Conservation (phyloP, 169 alveolate genomes). For the Amoebophrya sp. region DNA sequence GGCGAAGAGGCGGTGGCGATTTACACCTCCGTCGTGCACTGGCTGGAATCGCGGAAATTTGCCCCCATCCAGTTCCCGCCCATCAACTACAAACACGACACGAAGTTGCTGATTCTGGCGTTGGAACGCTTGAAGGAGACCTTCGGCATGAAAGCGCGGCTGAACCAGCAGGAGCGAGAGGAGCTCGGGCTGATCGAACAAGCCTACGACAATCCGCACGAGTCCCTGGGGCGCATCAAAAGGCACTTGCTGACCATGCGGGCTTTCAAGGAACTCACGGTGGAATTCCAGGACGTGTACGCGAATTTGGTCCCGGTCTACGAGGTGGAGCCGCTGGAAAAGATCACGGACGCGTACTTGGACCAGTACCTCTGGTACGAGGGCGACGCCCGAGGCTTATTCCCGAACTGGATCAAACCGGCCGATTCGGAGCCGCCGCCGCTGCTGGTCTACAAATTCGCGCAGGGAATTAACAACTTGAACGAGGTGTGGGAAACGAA, state of each 20-base stretch:
- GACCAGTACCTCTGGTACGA: constrained; percentile 98
- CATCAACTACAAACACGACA: constrained; percentile 98
- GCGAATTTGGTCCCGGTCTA: constrained; percentile 98
- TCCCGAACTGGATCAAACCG: constrained; percentile 99
- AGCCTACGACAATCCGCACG: constrained; percentile 99
- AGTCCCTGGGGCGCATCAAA: constrained; percentile 91
- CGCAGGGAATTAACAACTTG: constrained; percentile 98
- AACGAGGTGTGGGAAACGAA: constrained; percentile 93
- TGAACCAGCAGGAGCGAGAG: constrained; percentile 97
- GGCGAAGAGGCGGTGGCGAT: constrained; percentile 99
- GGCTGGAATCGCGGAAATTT: constrained; percentile 98
- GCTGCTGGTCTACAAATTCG: constrained; percentile 94
- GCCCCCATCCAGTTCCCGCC: constrained; percentile 99
- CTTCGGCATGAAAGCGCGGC: constrained; percentile 75
- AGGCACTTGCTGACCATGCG: constrained; percentile 97
- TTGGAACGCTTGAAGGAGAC: constrained; percentile 98
- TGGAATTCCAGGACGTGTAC: constrained; percentile 98
- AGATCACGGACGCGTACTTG: constrained; percentile 99
- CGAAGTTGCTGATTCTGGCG: constrained; percentile 94
- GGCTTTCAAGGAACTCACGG: constrained; percentile 96
- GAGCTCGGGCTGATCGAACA: constrained; percentile 98
- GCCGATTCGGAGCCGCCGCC: constrained; percentile 99
- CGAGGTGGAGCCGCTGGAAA: constrained; percentile 99
- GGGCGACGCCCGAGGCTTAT: constrained; percentile 94
- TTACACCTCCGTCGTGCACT: constrained; percentile 97